These are phyloP conservation scores for Diutina neorugosa DNA, from an alignment of 1,139 yeast genomes.

Conservation along the genomic window DNA sequence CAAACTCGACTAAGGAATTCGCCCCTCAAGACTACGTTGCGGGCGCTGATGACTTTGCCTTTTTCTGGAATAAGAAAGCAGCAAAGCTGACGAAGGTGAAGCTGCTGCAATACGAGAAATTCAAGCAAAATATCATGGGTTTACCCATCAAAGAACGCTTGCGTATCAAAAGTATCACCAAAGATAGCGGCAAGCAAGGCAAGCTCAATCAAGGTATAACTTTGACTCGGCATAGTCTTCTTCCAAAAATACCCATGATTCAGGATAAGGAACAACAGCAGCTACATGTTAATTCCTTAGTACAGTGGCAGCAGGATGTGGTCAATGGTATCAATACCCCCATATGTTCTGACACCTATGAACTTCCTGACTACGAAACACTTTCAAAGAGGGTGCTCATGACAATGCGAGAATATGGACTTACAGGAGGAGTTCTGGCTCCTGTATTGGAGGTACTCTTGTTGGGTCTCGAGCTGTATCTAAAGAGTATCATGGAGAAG, in stretches of 20 bases:
- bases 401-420: conserved; percentile 81
- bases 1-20: conserved; percentile 61
- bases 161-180: conserved; percentile 70
- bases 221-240: conserved; percentile 69
- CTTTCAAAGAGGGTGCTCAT: conserved; percentile 65
- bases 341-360: conserved; percentile 63
- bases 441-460: conserved; percentile 68
- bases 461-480: conserved; percentile 68
- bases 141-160: conserved; percentile 77
- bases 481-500: conserved; percentile 63
- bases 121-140: conserved; percentile 80
- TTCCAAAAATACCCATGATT: conserved; percentile 82
- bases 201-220: conserved; percentile 68
- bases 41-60: conserved; percentile 34
- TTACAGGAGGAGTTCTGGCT: conserved; percentile 68
- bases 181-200: conserved; percentile 70
- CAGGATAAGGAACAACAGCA: conserved; percentile 43
- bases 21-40: conserved; percentile 8
- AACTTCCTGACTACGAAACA: conserved; percentile 71
- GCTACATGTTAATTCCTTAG: conserved; percentile 42
- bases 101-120: conserved; percentile 61
- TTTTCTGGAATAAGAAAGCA: conserved; percentile 40
- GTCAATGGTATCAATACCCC: conserved; percentile 83
- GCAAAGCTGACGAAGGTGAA: conserved; percentile 34
- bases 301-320: conserved; percentile 90